These are phyloP conservation scores for Stygiomarasmius scandens DNA, from an alignment of 1,284 basidiomycete species.

Conservation along the genomic window DNA sequence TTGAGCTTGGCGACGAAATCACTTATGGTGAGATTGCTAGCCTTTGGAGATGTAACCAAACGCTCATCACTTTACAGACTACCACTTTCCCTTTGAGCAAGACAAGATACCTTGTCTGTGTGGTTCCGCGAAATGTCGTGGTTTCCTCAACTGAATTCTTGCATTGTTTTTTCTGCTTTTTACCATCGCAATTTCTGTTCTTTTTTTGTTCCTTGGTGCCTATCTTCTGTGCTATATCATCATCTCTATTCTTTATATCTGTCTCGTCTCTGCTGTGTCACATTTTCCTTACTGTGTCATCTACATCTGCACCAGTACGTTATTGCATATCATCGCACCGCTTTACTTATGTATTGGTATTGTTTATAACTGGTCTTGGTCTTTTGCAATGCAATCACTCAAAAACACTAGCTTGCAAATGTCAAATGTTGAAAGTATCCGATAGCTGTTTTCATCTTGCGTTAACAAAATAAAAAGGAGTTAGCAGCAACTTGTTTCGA, in stretches of 20 bases:
- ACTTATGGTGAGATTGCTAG: constrained; percentile 73
- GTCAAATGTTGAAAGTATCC: too few relatives aligned
- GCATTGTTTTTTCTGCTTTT: constrained; percentile 1
- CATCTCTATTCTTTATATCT: constrained; percentile 1
- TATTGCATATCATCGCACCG: neutral
- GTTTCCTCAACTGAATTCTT: constrained; percentile 75
- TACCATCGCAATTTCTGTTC: neutral
- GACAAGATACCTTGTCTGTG: constrained; percentile 92
- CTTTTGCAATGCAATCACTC: neutral
- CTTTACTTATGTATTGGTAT: neutral
- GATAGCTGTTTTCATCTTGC: too few relatives aligned
- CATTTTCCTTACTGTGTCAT: neutral
- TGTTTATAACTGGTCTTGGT: neutral
- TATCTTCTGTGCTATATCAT: neutral
- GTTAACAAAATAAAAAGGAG: constrained; percentile 8
- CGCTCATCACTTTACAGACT: constrained; percentile 55
- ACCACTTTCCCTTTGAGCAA: constrained; percentile 92
- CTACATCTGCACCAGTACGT: constrained; percentile 1
- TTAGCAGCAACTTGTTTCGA: constrained; percentile 30
- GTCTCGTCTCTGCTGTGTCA: constrained; percentile 1
- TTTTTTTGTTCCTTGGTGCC: neutral
- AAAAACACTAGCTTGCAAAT: too few relatives aligned
- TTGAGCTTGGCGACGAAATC: constrained; percentile 93
- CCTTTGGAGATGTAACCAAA: neutral
- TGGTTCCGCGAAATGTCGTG: constrained; percentile 84